Base-by-base conservation (phyloP, 495 filamentous ascomycete species). In the Trichoderma parareesei region DNA sequence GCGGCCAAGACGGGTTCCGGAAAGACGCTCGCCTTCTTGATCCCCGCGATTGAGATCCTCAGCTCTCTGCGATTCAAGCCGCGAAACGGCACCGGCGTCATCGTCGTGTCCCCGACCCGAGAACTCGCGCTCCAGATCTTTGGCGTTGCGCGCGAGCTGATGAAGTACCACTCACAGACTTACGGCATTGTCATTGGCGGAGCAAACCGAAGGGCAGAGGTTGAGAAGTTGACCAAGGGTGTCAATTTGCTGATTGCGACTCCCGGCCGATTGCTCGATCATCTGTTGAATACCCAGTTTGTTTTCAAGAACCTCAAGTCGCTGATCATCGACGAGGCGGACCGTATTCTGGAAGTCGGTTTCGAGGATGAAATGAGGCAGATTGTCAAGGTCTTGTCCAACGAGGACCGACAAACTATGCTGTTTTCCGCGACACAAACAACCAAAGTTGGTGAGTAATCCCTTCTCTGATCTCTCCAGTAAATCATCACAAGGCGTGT, bases 341-440 rank as follows among this genome's bases (percentile, higher is more conserved):
- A 97, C 71, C 85, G 92, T 59, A 98, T 97, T 66, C 79, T 98
- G 40, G 94, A 98, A 78, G 90, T 97, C 65, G 94, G 94, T 66
- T 98, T 98, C 80, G 94, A 98, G 71, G 95, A 98, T 70, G 94
- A 98, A 75, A 96, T 97, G 91, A 84, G 91, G 61, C 91, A 96
- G 74, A 96, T 98, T 70, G 85, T 98, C 73, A 97, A 96, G 79
- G 95, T 98, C 62, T 81, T 98, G 16, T 44, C 41, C n/a, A 42
- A 42, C 42, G 43, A 63, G n/a, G 89, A 93, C 65, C 82, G 95
- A 46, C 94, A 98, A 72, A 98, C 94, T 0, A 92, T 95, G 87
- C 86, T 98, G 11, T 98, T 98, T 81, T 96, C 91, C 33, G 94
- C 94, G 10, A 98, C 94, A 0, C 94, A 98, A 72, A 98, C 95